These are phyloP conservation scores for Trichoderma sp. DNA, from an alignment of 2,329 filamentous ascomycete genomes.

Conservation along the genomic window DNA sequence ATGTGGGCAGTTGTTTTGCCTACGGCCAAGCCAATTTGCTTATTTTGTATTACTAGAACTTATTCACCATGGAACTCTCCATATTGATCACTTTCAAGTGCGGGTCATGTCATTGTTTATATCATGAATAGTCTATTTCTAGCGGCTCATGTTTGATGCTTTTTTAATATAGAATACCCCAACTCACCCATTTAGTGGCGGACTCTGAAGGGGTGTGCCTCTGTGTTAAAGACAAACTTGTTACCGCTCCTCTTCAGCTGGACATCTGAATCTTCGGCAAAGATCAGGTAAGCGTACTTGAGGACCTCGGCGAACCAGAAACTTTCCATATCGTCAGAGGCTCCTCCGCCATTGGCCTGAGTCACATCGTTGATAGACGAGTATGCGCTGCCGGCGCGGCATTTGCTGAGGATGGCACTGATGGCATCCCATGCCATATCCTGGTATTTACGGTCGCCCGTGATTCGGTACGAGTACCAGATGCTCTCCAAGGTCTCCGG, in stretches of 20 bases:
- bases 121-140: conserved; percentile 16
- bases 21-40: background rate
- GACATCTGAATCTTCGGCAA: conserved; percentile 60
- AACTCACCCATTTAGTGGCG: conserved; percentile 8
- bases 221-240: conserved; percentile 55
- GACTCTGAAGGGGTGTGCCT: conserved; percentile 50
- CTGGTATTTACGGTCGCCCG: conserved; percentile 74
- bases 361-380: conserved; percentile 70
- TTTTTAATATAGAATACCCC: background rate
- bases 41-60: background rate
- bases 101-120: background rate
- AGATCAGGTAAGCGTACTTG: conserved; percentile 81
- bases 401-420: conserved; percentile 65
- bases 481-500: conserved; percentile 83
- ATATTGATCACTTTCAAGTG: background rate
- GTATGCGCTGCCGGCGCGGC: conserved; percentile 68
- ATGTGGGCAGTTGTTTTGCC: too few relatives aligned
- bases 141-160: background rate
- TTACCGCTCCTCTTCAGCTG: conserved; percentile 54
- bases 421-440: conserved; percentile 86
- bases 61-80: background rate
- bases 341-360: conserved; percentile 60
- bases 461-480: conserved; percentile 86
- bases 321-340: conserved; percentile 76
- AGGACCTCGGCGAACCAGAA: conserved; percentile 88